These are phyloP conservation scores for Macrocybe gigantea DNA, from an alignment of 768 basidiomycete species.

Conservation along the genomic window DNA sequence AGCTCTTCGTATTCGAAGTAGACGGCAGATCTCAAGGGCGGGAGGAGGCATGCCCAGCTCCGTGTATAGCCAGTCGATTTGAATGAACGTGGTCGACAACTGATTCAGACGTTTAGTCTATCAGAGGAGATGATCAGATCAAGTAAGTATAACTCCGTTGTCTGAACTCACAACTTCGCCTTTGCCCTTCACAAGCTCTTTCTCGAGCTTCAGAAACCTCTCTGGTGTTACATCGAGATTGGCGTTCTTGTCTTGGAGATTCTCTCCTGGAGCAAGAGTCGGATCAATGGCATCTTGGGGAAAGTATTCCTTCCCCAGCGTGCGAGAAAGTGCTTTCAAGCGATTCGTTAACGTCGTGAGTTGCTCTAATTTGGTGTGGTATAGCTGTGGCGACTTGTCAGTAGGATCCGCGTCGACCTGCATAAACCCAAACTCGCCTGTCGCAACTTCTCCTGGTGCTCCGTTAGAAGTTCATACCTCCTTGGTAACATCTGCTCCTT, in stretches of 20 bases:
- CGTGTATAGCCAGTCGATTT: slow-evolving; percentile 77
- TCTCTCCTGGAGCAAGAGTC: slow-evolving; percentile 34
- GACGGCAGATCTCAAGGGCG: slow-evolving; percentile 40
- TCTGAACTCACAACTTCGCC: slow-evolving; percentile 69
- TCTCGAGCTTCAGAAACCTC: slow-evolving; percentile 74
- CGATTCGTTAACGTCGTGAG: slow-evolving; percentile 66
- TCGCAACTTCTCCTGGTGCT: slow-evolving; percentile 72
- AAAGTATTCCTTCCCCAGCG: slow-evolving; percentile 57
- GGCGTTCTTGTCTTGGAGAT: slow-evolving; percentile 26
- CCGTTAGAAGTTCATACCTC: slow-evolving; percentile 61
- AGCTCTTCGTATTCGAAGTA: slow-evolving; percentile 15
- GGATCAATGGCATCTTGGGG: slow-evolving; percentile 48
- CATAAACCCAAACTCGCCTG: slow-evolving; percentile 45
- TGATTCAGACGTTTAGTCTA: slow-evolving; percentile 62
- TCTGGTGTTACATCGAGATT: slow-evolving; percentile 76
- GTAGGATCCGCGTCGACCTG: slow-evolving; percentile 1
- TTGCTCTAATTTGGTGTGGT: slow-evolving; percentile 76
- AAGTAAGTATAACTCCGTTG: background rate
- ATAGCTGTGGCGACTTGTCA: slow-evolving; percentile 36
- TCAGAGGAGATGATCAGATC: background rate
- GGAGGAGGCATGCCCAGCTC: slow-evolving; percentile 76
- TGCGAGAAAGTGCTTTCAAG: slow-evolving; percentile 50
- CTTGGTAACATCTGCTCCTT: slow-evolving; percentile 70
- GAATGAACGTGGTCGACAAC: slow-evolving; percentile 57
- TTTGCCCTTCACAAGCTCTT: slow-evolving; percentile 80